Evolutionary conservation across 768 basidiomycete species (phyloP).

Genomic region (Melanogaster broomeanus): DNA sequence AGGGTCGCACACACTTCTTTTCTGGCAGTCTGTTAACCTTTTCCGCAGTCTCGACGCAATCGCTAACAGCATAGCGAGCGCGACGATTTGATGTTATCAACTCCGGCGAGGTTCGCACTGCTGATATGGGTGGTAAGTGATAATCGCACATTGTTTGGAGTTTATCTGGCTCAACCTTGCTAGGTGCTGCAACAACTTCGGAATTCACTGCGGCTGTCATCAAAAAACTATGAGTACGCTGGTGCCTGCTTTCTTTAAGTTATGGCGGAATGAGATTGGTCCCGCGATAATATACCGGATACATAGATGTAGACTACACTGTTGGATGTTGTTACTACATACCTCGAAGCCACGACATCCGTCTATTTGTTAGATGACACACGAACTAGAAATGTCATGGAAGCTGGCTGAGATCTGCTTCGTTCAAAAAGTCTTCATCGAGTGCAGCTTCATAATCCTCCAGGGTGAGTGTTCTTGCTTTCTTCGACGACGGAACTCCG

Average conservation of each 20-base stretch:
- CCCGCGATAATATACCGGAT: constrained; percentile 8
- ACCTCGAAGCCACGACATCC: constrained; percentile 13
- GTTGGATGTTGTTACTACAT: constrained; percentile 16
- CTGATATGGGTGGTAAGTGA: constrained; percentile 89
- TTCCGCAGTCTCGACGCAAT: constrained; percentile 76
- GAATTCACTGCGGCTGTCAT: constrained; percentile 95
- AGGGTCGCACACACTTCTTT: constrained; percentile 31
- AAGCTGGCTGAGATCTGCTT: constrained; percentile 37
- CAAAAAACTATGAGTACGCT: constrained; percentile 57
- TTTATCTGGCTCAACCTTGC: constrained; percentile 8
- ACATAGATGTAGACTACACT: constrained; percentile 26
- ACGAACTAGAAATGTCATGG: constrained; percentile 2
- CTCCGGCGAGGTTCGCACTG: constrained; percentile 84
- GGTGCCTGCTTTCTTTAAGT: neutral
- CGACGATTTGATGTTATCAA: constrained; percentile 94
- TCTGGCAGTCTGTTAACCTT: constrained; percentile 11
- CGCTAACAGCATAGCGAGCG: constrained; percentile 90
- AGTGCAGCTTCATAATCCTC: constrained; percentile 56
- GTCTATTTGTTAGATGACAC: neutral
- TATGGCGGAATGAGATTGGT: neutral
- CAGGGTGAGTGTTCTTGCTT: constrained; percentile 37
- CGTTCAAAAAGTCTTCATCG: constrained; percentile 50
- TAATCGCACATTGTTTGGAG: neutral
- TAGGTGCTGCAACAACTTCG: constrained; percentile 87
- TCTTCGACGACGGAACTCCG: constrained; percentile 42